These are phyloP conservation scores for Tuber brumale DNA, from an alignment of 495 filamentous ascomycete genomes.

Conservation along the genomic window DNA sequence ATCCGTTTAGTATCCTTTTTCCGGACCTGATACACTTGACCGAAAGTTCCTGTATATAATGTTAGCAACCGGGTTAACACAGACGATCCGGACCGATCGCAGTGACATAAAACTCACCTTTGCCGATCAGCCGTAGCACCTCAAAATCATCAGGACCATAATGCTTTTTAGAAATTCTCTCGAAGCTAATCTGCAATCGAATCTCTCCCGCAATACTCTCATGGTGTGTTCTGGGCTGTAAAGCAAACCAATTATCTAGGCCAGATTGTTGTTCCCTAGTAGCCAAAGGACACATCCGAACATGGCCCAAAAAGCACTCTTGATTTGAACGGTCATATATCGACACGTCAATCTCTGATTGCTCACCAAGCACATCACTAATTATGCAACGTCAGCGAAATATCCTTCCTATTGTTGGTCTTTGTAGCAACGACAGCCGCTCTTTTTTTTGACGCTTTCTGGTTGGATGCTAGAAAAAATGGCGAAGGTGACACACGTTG, in stretches of 20 bases:
- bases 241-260: conserved; percentile 76
- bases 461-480: conserved; percentile 19
- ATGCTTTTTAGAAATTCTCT: conserved; percentile 83
- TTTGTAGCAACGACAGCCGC: conserved; percentile 11
- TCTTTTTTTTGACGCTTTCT: not conserved
- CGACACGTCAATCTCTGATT: conserved; percentile 86
- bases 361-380: conserved; percentile 89
- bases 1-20: conserved; percentile 95
- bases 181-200: conserved; percentile 74
- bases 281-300: conserved; percentile 53
- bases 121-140: conserved; percentile 91
- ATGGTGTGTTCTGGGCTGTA: conserved; percentile 60
- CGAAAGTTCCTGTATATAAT: conserved; percentile 63
- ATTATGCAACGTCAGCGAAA: conserved; percentile 31
- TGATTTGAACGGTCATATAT: conserved; percentile 81
- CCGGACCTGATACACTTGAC: conserved; percentile 98
- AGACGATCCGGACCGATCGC: conserved; percentile 3
- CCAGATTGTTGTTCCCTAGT: conserved; percentile 45
- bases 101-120: conserved; percentile 49
- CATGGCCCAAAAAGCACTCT: conserved; percentile 87
- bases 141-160: conserved; percentile 96
- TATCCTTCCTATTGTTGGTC: not conserved
- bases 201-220: conserved; percentile 81
- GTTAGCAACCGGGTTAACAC: conserved; percentile 15
- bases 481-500: conserved; percentile 26